Evolutionary conservation across 164 flowering plant genomes (phyloP), one percentile per base, ranked within the genome.

Genomic region (Cinnamomum chago): DNA sequence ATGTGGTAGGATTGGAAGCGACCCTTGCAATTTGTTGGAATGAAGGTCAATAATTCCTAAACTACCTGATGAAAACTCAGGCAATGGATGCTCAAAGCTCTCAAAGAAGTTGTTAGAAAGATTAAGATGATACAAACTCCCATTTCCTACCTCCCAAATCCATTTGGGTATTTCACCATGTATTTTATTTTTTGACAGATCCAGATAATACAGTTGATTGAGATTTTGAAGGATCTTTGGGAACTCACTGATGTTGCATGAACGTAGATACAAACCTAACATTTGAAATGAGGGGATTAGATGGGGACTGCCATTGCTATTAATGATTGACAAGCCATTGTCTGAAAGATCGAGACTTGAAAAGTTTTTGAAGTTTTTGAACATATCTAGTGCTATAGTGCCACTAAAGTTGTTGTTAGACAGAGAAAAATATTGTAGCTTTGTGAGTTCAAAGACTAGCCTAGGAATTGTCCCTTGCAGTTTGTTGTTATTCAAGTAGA

Each of bases 141-240:
- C 73, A 27, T 76, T 50, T 2, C 70, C 72, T 15, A 83, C 47
- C 3, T 73, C 17, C 85, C 81, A 79, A 23, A 87, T 24, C 90
- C 92, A 88, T 2, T 52, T 65, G 2, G 92, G 92, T 58, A 85
- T 70, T 58, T 58, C 35, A 12, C 88, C 88, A 76, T 9, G 47
- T 40, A 40, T 40, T 40, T 40, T 71, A 51, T 58, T 58, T 3
- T 58, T 58, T 2, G 64, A 58, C 0, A 58, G 24, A 22, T 58
- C 64, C 1, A 58, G 24, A 58, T 15, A 17, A 0, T 10, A 0
- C 24, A 58, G 0, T 10, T 58, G 20, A 2, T 20, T 10, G 2
- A 18, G 64, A 58, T n/a, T 58, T 58, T 58, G 11, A 18, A 58
- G 22, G 64, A 58, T 20, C 10, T 58, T n/a, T 58, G 64, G 64